phyloP scores from a whole-genome alignment of 1,284 basidiomycete genomes.

The Melampsora americana region DNA sequence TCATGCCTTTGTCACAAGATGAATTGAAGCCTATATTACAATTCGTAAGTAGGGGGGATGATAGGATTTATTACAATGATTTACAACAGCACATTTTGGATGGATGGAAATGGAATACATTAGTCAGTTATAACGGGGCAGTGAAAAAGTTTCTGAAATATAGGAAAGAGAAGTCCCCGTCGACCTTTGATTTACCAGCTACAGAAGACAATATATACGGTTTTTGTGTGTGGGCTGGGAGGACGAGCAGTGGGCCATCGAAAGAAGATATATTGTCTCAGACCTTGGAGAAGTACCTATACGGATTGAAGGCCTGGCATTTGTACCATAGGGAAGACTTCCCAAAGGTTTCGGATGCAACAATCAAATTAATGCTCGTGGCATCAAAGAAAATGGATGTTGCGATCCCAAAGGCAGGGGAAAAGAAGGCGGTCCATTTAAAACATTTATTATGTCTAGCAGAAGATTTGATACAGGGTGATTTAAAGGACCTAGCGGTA shows the following conservation, averaged over 20 bases:
- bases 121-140: not conserved
- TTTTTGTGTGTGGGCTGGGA: conserved; percentile 12
- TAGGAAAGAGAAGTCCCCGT: not conserved
- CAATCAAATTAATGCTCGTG: no score
- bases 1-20: not conserved
- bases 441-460: no score
- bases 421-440: no score
- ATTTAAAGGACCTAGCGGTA: no score
- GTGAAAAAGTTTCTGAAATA: no score
- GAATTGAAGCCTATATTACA: no score
- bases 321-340: not conserved
- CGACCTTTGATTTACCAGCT: not conserved
- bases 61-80: not conserved
- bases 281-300: not conserved
- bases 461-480: no score
- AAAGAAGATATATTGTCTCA: conserved; percentile 8
- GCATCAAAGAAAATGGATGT: no score
- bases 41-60: no score
- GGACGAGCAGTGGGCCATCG: not conserved
- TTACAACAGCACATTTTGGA: not conserved
- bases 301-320: conserved; percentile 6
- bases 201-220: not conserved
- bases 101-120: conserved; percentile 18
- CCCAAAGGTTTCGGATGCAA: not conserved
- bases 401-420: no score